Conservation (phyloP, 2,329 filamentous ascomycete species). For the Aspergillus brunneoviolaceus region DNA sequence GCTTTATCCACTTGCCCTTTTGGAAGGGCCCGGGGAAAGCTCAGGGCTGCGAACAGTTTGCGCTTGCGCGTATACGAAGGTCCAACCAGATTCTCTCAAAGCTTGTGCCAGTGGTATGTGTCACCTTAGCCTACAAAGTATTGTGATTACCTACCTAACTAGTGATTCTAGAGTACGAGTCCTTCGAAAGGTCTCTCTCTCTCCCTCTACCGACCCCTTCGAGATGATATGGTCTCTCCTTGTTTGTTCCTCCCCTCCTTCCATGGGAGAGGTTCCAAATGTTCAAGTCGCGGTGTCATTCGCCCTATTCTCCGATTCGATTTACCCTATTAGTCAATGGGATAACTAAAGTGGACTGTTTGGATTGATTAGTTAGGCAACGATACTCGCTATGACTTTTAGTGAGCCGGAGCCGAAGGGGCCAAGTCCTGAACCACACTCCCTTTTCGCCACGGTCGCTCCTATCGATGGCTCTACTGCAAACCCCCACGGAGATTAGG, state of each 20-base stretch:
- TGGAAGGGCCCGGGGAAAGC: slow-evolving; percentile 14
- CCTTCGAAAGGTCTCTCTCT: no score
- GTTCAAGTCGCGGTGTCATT: not conserved
- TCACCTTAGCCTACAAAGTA: not conserved
- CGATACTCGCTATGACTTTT: slow-evolving; percentile 1
- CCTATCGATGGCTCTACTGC: not conserved
- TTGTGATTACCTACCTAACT: no score
- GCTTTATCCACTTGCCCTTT: slow-evolving; percentile 10
- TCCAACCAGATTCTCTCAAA: slow-evolving; percentile 7
- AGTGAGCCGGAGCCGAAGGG: slow-evolving; percentile 3
- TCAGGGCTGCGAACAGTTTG: not conserved
- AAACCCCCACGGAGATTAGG: not conserved
- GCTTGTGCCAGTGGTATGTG: slow-evolving; percentile 13
- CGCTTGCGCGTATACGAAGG: slow-evolving; percentile 2
- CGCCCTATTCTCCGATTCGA: not conserved
- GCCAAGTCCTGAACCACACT: slow-evolving; percentile 10
- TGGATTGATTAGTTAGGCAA: slow-evolving; percentile 1
- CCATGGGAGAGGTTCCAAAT: not conserved
- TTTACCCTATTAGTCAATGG: not conserved
- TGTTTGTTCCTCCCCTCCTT: not conserved
- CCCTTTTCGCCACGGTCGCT: slow-evolving; percentile 6
- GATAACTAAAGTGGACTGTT: not conserved
- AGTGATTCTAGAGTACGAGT: no score
- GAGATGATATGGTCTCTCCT: not conserved
- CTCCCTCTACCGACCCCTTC: not conserved